Percentiles rank a stretch among this genome's conserved stretches.
Conservation (phyloP, 805 yeast species). For the Ogataea degrootiae region DNA sequence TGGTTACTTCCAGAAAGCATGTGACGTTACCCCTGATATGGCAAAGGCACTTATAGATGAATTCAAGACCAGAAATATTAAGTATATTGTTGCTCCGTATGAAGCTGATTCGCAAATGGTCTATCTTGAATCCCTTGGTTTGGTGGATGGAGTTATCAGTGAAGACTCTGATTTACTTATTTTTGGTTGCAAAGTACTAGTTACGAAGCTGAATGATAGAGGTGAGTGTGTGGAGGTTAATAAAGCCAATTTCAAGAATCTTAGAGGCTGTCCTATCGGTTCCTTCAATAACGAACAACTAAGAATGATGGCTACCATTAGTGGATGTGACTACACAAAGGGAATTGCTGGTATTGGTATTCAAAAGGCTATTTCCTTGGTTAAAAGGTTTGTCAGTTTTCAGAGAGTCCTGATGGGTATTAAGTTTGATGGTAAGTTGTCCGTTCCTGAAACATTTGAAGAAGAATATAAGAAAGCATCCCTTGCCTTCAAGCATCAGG, state of each 20-base stretch:
- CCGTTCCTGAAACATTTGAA: conserved; percentile 52
- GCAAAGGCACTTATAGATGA: conserved; percentile 79
- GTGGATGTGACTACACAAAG: conserved; percentile 96
- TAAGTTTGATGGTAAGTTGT: conserved; percentile 53
- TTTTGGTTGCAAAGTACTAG: conserved; percentile 73
- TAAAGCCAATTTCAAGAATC: conserved; percentile 44
- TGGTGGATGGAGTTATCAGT: conserved; percentile 80
- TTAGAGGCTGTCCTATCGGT: conserved; percentile 37
- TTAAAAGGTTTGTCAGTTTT: conserved; percentile 45
- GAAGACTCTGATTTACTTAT: conserved; percentile 92
- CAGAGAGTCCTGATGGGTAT: conserved; percentile 55
- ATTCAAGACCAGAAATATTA: conserved; percentile 51
- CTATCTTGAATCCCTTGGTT: conserved; percentile 66
- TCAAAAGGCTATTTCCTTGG: conserved; percentile 62
- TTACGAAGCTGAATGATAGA: conserved; percentile 76
- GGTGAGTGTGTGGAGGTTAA: conserved; percentile 67
- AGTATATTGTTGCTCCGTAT: conserved; percentile 90
- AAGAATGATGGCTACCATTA: conserved; percentile 72
- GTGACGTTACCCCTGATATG: conserved; percentile 87
- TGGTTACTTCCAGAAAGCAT: conserved; percentile 68
- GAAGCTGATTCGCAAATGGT: conserved; percentile 99
- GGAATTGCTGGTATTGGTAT: conserved; percentile 84
- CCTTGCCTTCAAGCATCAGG: conserved; percentile 76
- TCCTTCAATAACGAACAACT: conserved; percentile 52
- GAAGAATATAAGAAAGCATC: conserved; percentile 63